Evolutionary conservation across 139 green algal species (phyloP), one percentile per base, ranked within the genome.

Genomic region (Chlorella sp.): DNA sequence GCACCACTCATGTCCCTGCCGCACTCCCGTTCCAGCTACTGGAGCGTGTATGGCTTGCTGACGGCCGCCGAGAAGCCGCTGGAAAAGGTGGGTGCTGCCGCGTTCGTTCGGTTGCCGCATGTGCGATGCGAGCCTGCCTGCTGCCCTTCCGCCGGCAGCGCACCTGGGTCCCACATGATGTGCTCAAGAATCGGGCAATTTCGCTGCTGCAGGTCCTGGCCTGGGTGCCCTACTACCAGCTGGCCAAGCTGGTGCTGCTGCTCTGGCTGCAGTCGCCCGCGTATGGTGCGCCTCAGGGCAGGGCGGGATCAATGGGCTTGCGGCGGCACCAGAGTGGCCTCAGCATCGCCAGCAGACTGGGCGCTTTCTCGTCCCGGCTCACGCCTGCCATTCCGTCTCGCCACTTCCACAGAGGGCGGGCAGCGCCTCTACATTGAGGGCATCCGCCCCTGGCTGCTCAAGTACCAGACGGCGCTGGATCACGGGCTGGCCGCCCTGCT

Each of bases 221-320:
- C 51, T 60, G 81, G 83, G 76, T 93, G 25, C 91, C 91, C 1
- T 94, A 91, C 74, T 94, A 94, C 80, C 78, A 87, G 32, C 75
- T 90, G 21, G 20, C 85, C 16, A 94, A 94, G 83, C 81, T 94
- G 74, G 87, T 82, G 16, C 86, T 92, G 30, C 84, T 94, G 64
- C 30, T 94, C 36, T 94, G 91, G 91, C 83, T 94, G 32, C 91
- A 94, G 62, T 51, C 26, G 82, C 55, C 86, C n/a, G 25, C 80
- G 16, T 89, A 83, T n/a, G 51, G 51, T 60, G 51, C 18, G 51
- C 51, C 51, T 16, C 7, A 9, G 44, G 44, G 44, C 44, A 51
- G 7, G 9, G 44, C 44, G 44, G 44, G 7, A 51, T n/a, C n/a
- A n/a, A n/a, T n/a, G n/a, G n/a, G n/a, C n/a, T n/a, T n/a, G n/a